Evolutionary conservation across 352 stramenopile genomes (phyloP).

Genomic region (Pythium folliculosum): DNA sequence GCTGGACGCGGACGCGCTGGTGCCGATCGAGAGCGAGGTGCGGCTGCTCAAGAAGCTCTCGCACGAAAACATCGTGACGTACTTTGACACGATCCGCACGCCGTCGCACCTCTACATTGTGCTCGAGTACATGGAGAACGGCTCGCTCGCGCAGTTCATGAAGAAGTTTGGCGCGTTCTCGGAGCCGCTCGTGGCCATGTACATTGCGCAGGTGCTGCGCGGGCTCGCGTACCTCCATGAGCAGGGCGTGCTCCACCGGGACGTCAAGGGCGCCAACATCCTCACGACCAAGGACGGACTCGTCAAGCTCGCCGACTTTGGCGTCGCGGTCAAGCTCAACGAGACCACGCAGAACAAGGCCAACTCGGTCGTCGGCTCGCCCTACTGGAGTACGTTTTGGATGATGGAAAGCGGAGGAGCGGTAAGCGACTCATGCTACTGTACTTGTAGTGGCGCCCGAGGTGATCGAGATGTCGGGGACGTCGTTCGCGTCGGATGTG

Average conservation of each 20-base stretch:
- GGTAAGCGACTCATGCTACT: neutral
- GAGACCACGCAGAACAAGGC: conserved; percentile 78
- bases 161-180: conserved; percentile 93
- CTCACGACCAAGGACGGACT: conserved; percentile 91
- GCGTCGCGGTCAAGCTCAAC: conserved; percentile 88
- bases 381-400: conserved; percentile 91
- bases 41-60: conserved; percentile 92
- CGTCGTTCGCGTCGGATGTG: conserved; percentile 92
- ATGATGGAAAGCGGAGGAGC: too few relatives aligned
- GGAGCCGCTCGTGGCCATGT: conserved; percentile 90
- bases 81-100: conserved; percentile 93
- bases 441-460: conserved; percentile 89
- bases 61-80: conserved; percentile 96
- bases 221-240: conserved; percentile 91
- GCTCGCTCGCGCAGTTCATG: conserved; percentile 90
- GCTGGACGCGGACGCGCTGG: conserved; percentile 83
- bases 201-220: conserved; percentile 91
- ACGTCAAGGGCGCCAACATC: conserved; percentile 94
- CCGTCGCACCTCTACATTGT: conserved; percentile 84
- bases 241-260: conserved; percentile 91
- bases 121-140: conserved; percentile 94
- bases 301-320: conserved; percentile 93
- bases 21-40: conserved; percentile 90
- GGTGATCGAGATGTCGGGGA: conserved; percentile 95
- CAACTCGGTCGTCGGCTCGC: conserved; percentile 91